Evolutionary conservation across 345 rosid species (phyloP).

Genomic region (Draba incana): DNA sequence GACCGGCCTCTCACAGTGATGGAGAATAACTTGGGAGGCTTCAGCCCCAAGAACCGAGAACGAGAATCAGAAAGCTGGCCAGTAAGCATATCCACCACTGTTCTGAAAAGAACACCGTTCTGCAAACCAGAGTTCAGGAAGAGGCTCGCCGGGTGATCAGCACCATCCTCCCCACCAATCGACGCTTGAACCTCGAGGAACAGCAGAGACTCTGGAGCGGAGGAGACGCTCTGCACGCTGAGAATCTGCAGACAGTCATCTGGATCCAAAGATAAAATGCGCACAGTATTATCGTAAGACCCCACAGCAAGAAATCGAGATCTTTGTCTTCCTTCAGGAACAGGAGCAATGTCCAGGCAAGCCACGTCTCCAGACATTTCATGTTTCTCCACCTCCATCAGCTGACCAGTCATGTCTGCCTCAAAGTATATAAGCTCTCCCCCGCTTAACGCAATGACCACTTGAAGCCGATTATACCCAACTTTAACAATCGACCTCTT

Average conservation of each 20-base stretch:
- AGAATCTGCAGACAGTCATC: constrained; percentile 97
- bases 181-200: constrained; percentile 99
- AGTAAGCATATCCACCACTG: constrained; percentile 96
- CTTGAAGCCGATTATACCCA: constrained; percentile 93
- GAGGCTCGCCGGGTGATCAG: constrained; percentile 98
- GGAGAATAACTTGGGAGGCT: constrained; percentile 92
- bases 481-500: constrained; percentile 98
- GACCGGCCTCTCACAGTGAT: constrained; percentile 80
- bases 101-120: constrained; percentile 91
- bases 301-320: constrained; percentile 98
- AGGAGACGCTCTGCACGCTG: constrained; percentile 96
- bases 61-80: constrained; percentile 99
- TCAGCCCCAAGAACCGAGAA: constrained; percentile 88
- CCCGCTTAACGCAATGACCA: constrained; percentile 95
- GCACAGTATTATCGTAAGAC: constrained; percentile 89
- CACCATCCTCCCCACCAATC: constrained; percentile 95
- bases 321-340: constrained; percentile 99
- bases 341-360: constrained; percentile 96
- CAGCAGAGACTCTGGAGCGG: constrained; percentile 94
- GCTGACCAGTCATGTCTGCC: constrained; percentile 94
- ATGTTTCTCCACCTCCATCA: constrained; percentile 98
- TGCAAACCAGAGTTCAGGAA: constrained; percentile 96
- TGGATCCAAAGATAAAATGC: constrained; percentile 92
- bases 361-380: constrained; percentile 99
- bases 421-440: constrained; percentile 98